A percentile compares a stretch with the other conserved stretches of the same genome.
These are phyloP conservation scores for Candida piceae DNA, from an alignment of 805 yeast genomes.

Conservation along the genomic window DNA sequence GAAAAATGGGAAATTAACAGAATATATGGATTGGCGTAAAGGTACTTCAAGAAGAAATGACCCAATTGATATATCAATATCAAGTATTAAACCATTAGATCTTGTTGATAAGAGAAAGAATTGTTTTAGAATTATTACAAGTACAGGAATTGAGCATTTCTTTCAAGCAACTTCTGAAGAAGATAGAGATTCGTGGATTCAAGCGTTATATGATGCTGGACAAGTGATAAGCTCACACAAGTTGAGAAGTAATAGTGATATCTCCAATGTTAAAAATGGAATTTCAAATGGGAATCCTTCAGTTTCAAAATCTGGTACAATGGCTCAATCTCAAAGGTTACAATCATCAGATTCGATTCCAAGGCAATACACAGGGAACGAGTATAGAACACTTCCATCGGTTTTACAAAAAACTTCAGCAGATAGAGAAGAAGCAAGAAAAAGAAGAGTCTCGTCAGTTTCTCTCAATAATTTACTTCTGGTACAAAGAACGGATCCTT, in stretches of 20 bases:
- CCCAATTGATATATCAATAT: conserved; percentile 67
- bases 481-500: conserved; percentile 40
- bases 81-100: conserved; percentile 49
- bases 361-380: too few species aligned
- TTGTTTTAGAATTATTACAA: conserved; percentile 76
- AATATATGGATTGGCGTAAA: conserved; percentile 76
- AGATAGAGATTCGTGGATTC: conserved; percentile 68
- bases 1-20: conserved; percentile 60
- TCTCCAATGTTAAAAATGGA: neutral
- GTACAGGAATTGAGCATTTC: conserved; percentile 57
- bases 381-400: neutral
- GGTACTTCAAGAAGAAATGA: conserved; percentile 56
- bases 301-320: neutral
- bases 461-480: conserved; percentile 29
- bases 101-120: conserved; percentile 40
- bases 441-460: conserved; percentile 31
- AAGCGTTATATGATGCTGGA: conserved; percentile 52
- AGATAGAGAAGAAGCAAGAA: conserved; percentile 10
- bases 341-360: neutral
- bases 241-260: neutral
- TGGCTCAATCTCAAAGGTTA: neutral
- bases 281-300: too few species aligned
- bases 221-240: conserved; percentile 25
- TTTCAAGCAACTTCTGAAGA: conserved; percentile 70
- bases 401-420: neutral